Evolutionary conservation across 345 rosid species (phyloP), one percentile per base, ranked within the genome.

Genomic region (Geranium rotundifolium): DNA sequence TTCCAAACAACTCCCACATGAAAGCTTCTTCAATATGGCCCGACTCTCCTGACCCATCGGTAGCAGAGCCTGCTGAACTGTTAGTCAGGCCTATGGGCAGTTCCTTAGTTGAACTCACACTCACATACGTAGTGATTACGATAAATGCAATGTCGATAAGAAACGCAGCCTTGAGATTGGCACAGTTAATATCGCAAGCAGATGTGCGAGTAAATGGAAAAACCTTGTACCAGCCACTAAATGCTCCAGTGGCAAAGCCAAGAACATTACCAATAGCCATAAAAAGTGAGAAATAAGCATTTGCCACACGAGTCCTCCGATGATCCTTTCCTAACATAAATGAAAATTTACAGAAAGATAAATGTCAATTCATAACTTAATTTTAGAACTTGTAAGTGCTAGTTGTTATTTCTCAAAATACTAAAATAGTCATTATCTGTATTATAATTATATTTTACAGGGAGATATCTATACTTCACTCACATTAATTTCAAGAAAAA

Each of bases 151-250:
- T 68, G 37, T 93, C 96, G 65, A 88, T 74, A 72, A 81, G 80
- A 85, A 93, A 93, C 19, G 95, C 97, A 70, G 99, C 79, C 83
- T 93, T 93, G 76, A 88, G 89, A 78, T 90, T 93, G 71, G 95
- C 97, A 69, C 97, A 88, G 71, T 88, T 85, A 58, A 63, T 77
- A 76, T 86, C 64, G 70, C 97, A 88, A 52, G 89, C 99, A 71
- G 74, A 13, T 7, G 97, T 85, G 70, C 77, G 58, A 1, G 99
- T 90, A 64, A 93, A 88, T 19, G 89, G 81, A 31, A 93, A 75
- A 72, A 93, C 61, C 84, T 81, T 90, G 76, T 70, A 85, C 99
- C 99, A 93, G 46, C 95, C 85, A 74, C 84, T 93, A 68, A 65
- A 88, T 63, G 97, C 61, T 67, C 97, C 96, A 59, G 97, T 83